These are phyloP conservation scores for Kodamaea kaohsiungensis DNA, from an alignment of 805 yeast species.

Conservation along the genomic window DNA sequence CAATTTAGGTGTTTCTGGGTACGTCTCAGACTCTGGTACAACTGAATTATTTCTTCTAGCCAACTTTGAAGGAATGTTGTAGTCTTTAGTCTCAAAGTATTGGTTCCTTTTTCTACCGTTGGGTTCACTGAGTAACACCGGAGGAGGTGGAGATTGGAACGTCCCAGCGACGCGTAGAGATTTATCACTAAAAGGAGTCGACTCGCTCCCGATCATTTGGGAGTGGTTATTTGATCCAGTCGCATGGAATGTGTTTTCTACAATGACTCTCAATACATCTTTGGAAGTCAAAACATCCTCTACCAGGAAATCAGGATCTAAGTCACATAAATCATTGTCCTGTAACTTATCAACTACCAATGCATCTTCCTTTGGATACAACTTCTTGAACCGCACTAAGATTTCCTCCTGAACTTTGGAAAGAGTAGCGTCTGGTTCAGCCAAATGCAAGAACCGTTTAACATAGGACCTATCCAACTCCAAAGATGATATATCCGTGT, in stretches of 20 bases:
- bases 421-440: conserved; percentile 49
- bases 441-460: conserved; percentile 63
- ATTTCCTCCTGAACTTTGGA: conserved; percentile 55
- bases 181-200: conserved; percentile 4
- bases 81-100: conserved; percentile 25
- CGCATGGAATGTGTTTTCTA: conserved; percentile 22
- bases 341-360: conserved; percentile 62
- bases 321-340: conserved; percentile 66
- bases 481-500: conserved; percentile 20
- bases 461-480: conserved; percentile 24
- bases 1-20: conserved; percentile 9
- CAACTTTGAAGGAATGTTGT: conserved; percentile 23
- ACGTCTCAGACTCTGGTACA: neutral
- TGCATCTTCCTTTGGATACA: conserved; percentile 64
- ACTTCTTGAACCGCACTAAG: conserved; percentile 52
- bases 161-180: neutral
- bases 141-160: conserved; percentile 24
- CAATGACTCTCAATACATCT: conserved; percentile 37
- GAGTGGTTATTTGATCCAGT: neutral
- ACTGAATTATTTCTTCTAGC: conserved; percentile 1
- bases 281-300: conserved; percentile 58
- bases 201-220: neutral
- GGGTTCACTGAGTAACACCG: conserved; percentile 14
- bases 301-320: conserved; percentile 74
- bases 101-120: conserved; percentile 19